These are phyloP conservation scores for Pseudogymnoascus sp. DNA, from an alignment of 2,329 filamentous ascomycete genomes.

Conservation along the genomic window DNA sequence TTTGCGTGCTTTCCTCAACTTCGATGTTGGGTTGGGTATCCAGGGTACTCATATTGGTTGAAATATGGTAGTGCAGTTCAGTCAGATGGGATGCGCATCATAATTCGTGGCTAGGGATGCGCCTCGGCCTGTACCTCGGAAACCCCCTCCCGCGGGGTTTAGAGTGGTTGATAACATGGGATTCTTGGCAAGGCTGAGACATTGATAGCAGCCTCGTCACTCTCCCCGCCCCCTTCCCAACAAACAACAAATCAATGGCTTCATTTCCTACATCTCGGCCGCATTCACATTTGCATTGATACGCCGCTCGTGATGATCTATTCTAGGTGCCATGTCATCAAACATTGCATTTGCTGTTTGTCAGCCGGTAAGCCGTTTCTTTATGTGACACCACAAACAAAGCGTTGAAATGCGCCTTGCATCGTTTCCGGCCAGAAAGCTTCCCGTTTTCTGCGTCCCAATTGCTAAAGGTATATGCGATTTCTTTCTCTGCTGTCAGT, in stretches of 20 bases:
- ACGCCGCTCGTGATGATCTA: not conserved
- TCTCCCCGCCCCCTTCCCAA: not conserved
- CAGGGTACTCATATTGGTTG: not conserved
- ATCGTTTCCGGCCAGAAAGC: not conserved
- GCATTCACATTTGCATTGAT: not conserved
- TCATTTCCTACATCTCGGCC: not conserved
- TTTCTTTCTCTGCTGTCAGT: not conserved
- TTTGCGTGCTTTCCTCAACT: conserved; percentile 1
- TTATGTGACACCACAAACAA: conserved; percentile 7
- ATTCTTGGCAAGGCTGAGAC: conserved; percentile 6
- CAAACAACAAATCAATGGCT: not conserved
- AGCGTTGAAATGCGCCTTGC: not conserved
- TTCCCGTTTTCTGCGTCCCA: not conserved
- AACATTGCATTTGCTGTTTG: conserved; percentile 1
- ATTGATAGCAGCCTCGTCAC: not conserved
- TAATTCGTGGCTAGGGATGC: conserved; percentile 1
- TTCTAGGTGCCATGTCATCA: not conserved
- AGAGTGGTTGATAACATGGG: not conserved
- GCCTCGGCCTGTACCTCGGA: conserved; percentile 2
- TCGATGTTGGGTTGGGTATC: not conserved
- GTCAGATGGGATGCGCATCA: not conserved
- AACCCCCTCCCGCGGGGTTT: not conserved
- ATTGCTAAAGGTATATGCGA: not conserved
- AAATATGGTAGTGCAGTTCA: not conserved
- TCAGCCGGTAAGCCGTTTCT: not conserved